Base-by-base conservation (phyloP, 139 green algal species). In the Zygnema circumcarinatum region DNA sequence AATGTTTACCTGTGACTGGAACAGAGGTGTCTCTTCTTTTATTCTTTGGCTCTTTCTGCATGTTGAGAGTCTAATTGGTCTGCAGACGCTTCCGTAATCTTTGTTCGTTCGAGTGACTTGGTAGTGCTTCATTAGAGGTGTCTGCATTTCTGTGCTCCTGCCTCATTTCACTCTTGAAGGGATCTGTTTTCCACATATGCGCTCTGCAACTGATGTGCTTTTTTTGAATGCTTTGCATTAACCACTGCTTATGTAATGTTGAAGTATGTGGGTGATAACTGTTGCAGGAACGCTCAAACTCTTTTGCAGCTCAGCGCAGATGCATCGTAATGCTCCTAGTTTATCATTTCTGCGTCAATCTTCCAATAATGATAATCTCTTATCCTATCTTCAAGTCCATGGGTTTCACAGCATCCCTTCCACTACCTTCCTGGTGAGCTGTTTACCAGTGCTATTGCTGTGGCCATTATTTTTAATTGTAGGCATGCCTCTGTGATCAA, bases 291-390 rank as follows among this genome's bases (percentile, higher is more conserved):
- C 39, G 42, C 1, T 35, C 72, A 33, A 85, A 85, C 78, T 74
- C 78, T 36, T 11, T 2, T 11, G 78, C 32, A 67, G 40, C 39
- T 35, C 81, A 87, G 81, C n/a, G 74, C 32, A 92, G 88, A 36
- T 92, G 88, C 76, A 2, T 92, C 0, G 2, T 81, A 53, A 86
- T 69, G 52, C 39, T 92, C 2, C 29, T 91, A 21, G 35, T 86
- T n/a, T 91, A 93, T 76, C 89, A 92, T 39, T 86, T 75, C 22
- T 67, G 32, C 11, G 78, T 92, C 67, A 89, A 92, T 53, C 74
- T 92, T 47, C 89, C 89, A 16, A 22, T 92, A 20, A 92, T 92
- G 67, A 78, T 92, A n/a, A 21, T 90, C 29, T 92, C 84, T 35
- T 91, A 92, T 74, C 79, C 88, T 20, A 56, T 86, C 31, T 90